phyloP scores from a whole-genome alignment of 116 monocot species.

The Zostera marina region DNA sequence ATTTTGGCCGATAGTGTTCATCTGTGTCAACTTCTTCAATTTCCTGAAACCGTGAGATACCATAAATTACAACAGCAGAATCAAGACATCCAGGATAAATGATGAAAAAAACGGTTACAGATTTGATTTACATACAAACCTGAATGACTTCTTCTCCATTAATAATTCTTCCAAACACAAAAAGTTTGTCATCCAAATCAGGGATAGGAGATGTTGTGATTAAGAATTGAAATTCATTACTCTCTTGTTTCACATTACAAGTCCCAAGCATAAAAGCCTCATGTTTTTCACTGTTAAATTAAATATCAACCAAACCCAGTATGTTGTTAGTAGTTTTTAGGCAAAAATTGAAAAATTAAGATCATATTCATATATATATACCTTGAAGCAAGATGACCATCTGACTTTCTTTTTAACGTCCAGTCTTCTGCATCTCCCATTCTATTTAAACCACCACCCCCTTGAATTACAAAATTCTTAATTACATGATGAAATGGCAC shows the following conservation, averaged over 20 bases:
- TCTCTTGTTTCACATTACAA: constrained; percentile 32
- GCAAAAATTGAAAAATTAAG: background rate
- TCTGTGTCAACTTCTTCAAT: constrained; percentile 95
- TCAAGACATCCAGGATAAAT: too few relatives aligned
- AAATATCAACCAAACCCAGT: background rate
- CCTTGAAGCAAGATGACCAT: constrained; percentile 42
- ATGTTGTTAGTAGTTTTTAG: background rate
- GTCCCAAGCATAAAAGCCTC: constrained; percentile 99
- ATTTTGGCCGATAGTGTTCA: constrained; percentile 74
- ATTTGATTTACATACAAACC: constrained; percentile 18
- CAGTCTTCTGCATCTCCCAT: constrained; percentile 60
- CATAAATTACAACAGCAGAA: too few relatives aligned
- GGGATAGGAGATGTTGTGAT: constrained; percentile 93
- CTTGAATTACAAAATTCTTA: constrained; percentile 88
- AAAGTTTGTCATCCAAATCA: constrained; percentile 68
- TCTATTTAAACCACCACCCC: constrained; percentile 40
- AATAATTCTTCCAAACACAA: constrained; percentile 74
- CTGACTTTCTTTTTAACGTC: constrained; percentile 56
- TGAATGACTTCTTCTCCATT: constrained; percentile 91
- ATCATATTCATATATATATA: constrained; percentile 4
- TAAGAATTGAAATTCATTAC: constrained; percentile 73
- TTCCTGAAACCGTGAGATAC: constrained; percentile 29
- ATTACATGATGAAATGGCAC: constrained; percentile 81
- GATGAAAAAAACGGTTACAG: too few relatives aligned
- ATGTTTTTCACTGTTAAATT: constrained; percentile 59